Evolutionary conservation across 139 green algal species (phyloP).

Genomic region (Chlorella vulgaris): DNA sequence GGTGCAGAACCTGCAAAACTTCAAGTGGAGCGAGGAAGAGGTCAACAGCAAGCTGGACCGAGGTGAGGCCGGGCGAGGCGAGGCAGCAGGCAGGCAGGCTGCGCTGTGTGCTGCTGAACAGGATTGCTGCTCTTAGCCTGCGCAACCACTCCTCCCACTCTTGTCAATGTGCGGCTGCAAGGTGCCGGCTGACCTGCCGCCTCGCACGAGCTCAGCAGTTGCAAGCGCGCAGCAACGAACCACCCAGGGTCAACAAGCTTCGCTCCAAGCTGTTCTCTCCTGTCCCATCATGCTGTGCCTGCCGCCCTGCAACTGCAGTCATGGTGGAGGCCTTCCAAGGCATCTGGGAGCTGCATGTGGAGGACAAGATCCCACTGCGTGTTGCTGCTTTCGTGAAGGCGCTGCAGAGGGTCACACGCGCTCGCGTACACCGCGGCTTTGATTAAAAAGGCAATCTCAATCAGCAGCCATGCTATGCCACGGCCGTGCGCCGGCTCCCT

Average conservation of each 20-base stretch:
- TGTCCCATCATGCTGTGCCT: too few relatives aligned
- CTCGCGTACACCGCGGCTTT: conserved; percentile 84
- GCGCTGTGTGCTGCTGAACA: too few relatives aligned
- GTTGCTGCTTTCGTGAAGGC: conserved; percentile 86
- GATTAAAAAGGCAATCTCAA: conserved; percentile 56
- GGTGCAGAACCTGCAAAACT: conserved; percentile 82
- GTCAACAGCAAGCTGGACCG: conserved; percentile 60
- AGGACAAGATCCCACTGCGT: conserved; percentile 74
- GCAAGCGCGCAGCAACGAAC: too few relatives aligned
- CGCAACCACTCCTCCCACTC: too few relatives aligned
- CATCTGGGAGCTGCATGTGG: conserved; percentile 63
- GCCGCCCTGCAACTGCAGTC: too few relatives aligned
- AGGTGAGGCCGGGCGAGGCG: conserved; percentile 3
- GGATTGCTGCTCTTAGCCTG: too few relatives aligned
- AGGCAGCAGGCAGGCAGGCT: background rate
- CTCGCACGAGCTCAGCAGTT: too few relatives aligned
- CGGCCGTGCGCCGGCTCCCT: too few relatives aligned
- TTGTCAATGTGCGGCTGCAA: too few relatives aligned
- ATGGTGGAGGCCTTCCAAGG: conserved; percentile 73
- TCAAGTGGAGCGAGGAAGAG: conserved; percentile 81
- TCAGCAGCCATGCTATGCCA: background rate
- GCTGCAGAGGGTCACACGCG: conserved; percentile 79
- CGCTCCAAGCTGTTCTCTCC: too few relatives aligned
- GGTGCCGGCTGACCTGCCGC: too few relatives aligned
- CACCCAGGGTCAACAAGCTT: too few relatives aligned